Conservation (phyloP, 495 filamentous ascomycete species). For the Cercophora samala region DNA sequence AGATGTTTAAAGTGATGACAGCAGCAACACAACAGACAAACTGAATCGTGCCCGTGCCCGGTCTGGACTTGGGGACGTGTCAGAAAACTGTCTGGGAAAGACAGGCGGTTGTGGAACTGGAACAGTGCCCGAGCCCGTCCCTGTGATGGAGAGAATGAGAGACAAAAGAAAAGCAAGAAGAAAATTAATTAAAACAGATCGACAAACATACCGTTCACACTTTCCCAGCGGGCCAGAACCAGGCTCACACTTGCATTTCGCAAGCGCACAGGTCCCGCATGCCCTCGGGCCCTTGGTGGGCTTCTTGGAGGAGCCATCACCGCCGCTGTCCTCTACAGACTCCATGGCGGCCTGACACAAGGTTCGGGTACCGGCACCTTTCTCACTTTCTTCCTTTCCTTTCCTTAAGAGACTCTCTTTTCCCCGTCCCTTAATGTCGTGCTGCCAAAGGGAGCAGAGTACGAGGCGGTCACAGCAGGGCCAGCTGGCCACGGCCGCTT, state of each 20-base stretch:
- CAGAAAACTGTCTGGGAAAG: neutral
- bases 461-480: neutral
- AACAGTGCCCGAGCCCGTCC: neutral
- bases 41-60: neutral
- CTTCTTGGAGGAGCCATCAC: slow-evolving; percentile 7
- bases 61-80: neutral
- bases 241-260: slow-evolving; percentile 26
- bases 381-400: neutral
- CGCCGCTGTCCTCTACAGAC: neutral
- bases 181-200: neutral
- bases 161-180: neutral
- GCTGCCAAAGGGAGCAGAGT: neutral
- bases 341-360: neutral
- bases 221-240: slow-evolving; percentile 19
- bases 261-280: slow-evolving; percentile 26
- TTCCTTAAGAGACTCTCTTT: neutral
- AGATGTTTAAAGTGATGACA: neutral
- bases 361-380: neutral
- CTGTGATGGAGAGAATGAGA: neutral
- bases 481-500: neutral
- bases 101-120: neutral
- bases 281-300: slow-evolving; percentile 26
- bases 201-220: slow-evolving; percentile 24
- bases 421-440: neutral
- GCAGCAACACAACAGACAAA: neutral